Evolutionary conservation across 208 protist species (phyloP).

Genomic region (Trypanosoma boissoni): DNA sequence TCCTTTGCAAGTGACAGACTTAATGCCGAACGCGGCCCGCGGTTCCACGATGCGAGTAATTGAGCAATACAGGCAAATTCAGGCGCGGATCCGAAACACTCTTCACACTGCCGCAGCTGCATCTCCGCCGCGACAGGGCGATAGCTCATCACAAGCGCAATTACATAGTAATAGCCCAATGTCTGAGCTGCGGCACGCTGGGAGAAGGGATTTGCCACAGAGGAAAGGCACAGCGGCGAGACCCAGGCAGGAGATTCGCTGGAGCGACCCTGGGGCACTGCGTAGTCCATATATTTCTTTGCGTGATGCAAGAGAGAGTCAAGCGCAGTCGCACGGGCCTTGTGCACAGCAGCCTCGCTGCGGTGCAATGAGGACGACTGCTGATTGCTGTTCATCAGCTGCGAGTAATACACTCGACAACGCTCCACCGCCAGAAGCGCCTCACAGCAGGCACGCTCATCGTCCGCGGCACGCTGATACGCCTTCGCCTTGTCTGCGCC

Average conservation of each 20-base stretch:
- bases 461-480: slow-evolving; percentile 10
- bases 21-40: background rate
- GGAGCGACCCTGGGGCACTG: too few species aligned
- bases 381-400: slow-evolving; percentile 14
- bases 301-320: slow-evolving; percentile 10
- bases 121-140: slow-evolving; percentile 3
- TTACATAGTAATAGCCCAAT: slow-evolving; percentile 14
- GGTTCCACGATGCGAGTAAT: slow-evolving; percentile 3
- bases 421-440: slow-evolving; percentile 38
- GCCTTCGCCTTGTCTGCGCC: background rate
- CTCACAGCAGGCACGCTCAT: slow-evolving; percentile 41
- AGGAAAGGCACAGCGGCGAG: slow-evolving; percentile 19
- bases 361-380: background rate
- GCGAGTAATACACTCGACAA: slow-evolving; percentile 43
- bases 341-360: slow-evolving; percentile 2
- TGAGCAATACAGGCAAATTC: slow-evolving; percentile 14
- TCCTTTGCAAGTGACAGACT: too few species aligned
- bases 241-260: too few species aligned
- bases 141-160: slow-evolving; percentile 6
- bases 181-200: slow-evolving; percentile 8
- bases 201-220: slow-evolving; percentile 23
- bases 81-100: slow-evolving; percentile 9
- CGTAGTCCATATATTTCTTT: slow-evolving; percentile 14
- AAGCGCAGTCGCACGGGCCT: slow-evolving; percentile 7
- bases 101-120: slow-evolving; percentile 17